A percentile compares a stretch with the other conserved stretches of the same genome.
These are phyloP conservation scores for Pythium diclinum DNA, from an alignment of 352 stramenopile genomes.

Conservation along the genomic window DNA sequence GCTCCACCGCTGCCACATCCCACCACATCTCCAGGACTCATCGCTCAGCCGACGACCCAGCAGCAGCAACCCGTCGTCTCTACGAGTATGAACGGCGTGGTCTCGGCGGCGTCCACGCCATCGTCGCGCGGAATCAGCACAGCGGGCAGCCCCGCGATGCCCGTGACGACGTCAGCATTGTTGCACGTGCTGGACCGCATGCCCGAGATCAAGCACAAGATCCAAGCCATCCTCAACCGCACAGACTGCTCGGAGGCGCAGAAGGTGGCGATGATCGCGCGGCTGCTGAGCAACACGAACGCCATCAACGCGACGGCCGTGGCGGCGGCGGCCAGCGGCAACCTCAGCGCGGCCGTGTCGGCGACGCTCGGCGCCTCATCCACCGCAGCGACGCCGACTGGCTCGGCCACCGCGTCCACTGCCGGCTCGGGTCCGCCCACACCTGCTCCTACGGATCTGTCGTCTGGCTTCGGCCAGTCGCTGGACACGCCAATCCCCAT, in stretches of 20 bases:
- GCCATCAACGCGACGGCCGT: slow-evolving; percentile 47
- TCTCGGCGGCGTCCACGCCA: not conserved
- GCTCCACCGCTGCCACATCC: not conserved
- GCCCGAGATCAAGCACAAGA: slow-evolving; percentile 90
- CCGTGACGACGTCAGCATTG: slow-evolving; percentile 74
- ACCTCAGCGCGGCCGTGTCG: slow-evolving; percentile 26
- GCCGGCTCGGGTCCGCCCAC: not conserved
- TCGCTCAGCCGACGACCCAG: not conserved
- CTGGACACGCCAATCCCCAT: slow-evolving; percentile 30
- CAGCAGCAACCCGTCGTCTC: slow-evolving; percentile 2
- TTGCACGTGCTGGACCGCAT: slow-evolving; percentile 82
- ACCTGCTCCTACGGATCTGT: not conserved
- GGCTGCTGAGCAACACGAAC: slow-evolving; percentile 83
- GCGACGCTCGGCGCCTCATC: slow-evolving; percentile 20
- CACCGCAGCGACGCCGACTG: slow-evolving; percentile 1
- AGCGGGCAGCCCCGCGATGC: slow-evolving; percentile 33
- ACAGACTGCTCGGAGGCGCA: slow-evolving; percentile 84
- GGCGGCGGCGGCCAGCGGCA: slow-evolving; percentile 25
- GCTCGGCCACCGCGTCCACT: not conserved
- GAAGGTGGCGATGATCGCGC: slow-evolving; percentile 86
- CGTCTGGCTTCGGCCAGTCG: not conserved
- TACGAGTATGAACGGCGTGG: not conserved
- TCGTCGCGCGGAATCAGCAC: slow-evolving; percentile 1
- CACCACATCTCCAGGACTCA: not conserved
- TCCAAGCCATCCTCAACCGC: slow-evolving; percentile 83